Evolutionary conservation across 108 stramenopile genomes (phyloP).

Genomic region (Schizochytrium sp.): DNA sequence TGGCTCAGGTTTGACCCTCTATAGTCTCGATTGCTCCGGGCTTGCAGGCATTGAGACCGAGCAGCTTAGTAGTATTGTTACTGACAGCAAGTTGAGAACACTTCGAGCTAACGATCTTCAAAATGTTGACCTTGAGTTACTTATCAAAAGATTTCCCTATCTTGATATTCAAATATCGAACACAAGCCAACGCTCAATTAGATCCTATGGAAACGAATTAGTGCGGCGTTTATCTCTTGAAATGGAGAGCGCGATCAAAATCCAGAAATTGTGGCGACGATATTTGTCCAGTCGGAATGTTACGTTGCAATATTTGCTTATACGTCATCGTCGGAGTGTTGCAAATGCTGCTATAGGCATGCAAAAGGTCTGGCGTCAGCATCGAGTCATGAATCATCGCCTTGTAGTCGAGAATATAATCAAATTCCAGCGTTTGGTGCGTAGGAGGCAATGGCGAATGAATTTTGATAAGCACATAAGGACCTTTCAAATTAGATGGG

Average conservation of each 20-base stretch:
- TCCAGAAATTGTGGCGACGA: background rate
- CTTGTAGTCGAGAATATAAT: background rate
- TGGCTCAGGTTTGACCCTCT: background rate
- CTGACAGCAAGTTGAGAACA: no score
- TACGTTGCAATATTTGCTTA: background rate
- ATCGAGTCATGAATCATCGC: background rate
- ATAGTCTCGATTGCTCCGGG: background rate
- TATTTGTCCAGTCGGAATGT: background rate
- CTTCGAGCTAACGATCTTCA: no score
- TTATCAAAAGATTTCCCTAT: no score
- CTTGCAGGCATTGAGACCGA: background rate
- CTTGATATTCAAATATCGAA: no score
- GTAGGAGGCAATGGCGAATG: background rate
- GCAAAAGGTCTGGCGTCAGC: slow-evolving; percentile 14
- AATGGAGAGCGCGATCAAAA: background rate
- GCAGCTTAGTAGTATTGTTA: no score
- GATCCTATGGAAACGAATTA: background rate
- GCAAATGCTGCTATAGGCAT: background rate
- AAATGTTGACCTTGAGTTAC: no score
- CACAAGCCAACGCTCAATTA: no score
- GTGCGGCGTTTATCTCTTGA: background rate
- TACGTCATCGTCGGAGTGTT: background rate
- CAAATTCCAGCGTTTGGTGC: background rate
- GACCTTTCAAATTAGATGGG: background rate
- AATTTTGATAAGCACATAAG: background rate